Conservation (phyloP, 129 eudicot species). For the Glebionis coronaria region DNA sequence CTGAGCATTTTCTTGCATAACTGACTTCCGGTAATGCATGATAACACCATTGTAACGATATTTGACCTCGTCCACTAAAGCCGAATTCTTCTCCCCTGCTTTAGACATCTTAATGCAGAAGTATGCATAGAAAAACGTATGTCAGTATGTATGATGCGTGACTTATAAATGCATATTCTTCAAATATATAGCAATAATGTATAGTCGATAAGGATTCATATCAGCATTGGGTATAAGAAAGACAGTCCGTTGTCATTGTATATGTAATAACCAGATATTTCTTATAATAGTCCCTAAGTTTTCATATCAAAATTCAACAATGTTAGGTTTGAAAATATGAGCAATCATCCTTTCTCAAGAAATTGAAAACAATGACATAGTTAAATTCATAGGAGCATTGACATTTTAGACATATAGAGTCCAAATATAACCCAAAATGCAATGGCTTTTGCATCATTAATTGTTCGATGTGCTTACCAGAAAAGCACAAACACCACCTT, state of each 20-base stretch:
- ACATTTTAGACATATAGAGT: neutral
- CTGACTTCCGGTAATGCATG: conserved; percentile 82
- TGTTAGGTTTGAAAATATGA: no score
- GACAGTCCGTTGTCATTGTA: no score
- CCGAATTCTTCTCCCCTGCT: conserved; percentile 67
- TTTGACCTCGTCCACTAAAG: conserved; percentile 83
- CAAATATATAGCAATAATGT: neutral
- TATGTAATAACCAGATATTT: no score
- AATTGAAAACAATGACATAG: neutral
- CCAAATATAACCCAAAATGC: neutral
- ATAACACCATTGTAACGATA: conserved; percentile 88
- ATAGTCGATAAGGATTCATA: no score
- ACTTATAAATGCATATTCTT: conserved; percentile 17
- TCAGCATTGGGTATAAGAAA: no score
- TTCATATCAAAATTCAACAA: no score
- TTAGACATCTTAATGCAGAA: conserved; percentile 56
- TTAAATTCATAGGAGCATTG: neutral
- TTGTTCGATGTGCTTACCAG: conserved; percentile 47
- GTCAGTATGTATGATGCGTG: conserved; percentile 8
- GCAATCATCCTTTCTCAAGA: no score
- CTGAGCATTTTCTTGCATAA: conserved; percentile 78
- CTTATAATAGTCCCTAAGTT: no score
- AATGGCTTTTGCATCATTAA: neutral
- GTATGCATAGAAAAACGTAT: conserved; percentile 1
- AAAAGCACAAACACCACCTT: conserved; percentile 96